A percentile compares a stretch with the other conserved stretches of the same genome.
These are phyloP conservation scores for Parietichytrium sp. DNA, from an alignment of 108 stramenopile species.

Conservation along the genomic window DNA sequence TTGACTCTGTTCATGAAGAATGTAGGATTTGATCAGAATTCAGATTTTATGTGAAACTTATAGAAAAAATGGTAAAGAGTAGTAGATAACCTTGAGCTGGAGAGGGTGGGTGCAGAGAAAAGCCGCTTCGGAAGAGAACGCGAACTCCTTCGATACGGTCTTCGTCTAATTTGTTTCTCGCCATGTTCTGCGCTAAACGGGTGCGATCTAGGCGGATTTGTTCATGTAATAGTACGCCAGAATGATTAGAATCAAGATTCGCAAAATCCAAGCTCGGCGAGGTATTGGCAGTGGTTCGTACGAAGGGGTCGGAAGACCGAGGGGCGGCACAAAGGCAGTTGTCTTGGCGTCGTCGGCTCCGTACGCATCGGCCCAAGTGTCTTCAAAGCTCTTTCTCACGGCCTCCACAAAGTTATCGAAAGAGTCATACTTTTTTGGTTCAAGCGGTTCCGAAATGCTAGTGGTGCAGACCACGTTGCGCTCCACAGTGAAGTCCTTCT, in stretches of 20 bases:
- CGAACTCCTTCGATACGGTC: too few relatives aligned
- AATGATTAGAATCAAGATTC: background rate
- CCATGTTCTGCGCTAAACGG: too few relatives aligned
- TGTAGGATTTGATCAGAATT: too few relatives aligned
- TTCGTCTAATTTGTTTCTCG: too few relatives aligned
- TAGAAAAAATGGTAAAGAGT: too few relatives aligned
- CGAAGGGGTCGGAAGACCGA: background rate
- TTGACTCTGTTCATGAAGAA: too few relatives aligned
- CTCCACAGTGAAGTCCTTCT: background rate
- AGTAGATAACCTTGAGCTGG: too few relatives aligned
- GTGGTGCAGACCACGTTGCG: slow-evolving; percentile 7
- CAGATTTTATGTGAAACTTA: too few relatives aligned
- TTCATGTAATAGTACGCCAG: too few relatives aligned
- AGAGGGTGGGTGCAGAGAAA: too few relatives aligned
- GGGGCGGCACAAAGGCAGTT: background rate
- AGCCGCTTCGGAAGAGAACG: too few relatives aligned
- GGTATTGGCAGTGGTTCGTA: background rate
- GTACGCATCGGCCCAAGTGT: slow-evolving; percentile 12
- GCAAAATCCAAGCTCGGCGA: background rate
- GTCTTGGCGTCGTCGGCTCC: background rate
- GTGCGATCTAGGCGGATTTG: too few relatives aligned
- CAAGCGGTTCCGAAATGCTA: background rate
- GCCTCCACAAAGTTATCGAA: slow-evolving; percentile 24
- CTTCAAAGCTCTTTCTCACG: background rate
- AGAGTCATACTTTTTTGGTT: background rate